These are phyloP conservation scores for Cystofilobasidium bisporidii DNA, from an alignment of 768 basidiomycete species.

Conservation along the genomic window DNA sequence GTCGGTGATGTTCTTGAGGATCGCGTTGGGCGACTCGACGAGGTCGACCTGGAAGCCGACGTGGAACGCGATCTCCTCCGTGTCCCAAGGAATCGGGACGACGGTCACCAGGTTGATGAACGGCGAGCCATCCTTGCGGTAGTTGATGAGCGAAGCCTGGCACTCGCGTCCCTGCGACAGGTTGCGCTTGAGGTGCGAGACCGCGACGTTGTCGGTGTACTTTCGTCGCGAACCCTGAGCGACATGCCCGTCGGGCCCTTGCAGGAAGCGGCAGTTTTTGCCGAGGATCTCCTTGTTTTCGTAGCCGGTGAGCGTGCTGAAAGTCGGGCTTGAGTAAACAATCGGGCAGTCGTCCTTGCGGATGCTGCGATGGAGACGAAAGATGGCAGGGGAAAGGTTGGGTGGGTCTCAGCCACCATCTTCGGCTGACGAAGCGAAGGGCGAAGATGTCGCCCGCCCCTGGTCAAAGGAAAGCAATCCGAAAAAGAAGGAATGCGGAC, in stretches of 20 bases:
- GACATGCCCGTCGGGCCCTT: conserved; percentile 53
- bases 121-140: conserved; percentile 66
- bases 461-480: too few relatives aligned
- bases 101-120: conserved; percentile 88
- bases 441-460: too few relatives aligned
- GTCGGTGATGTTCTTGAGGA: conserved; percentile 65
- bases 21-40: conserved; percentile 71
- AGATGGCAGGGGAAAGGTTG: too few relatives aligned
- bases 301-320: conserved; percentile 50
- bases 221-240: conserved; percentile 45
- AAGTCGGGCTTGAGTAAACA: conserved; percentile 80
- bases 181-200: conserved; percentile 55
- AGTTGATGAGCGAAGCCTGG: conserved; percentile 79
- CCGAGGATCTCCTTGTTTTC: conserved; percentile 60
- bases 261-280: conserved; percentile 58
- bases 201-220: conserved; percentile 56
- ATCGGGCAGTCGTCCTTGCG: conserved; percentile 73
- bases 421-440: too few relatives aligned
- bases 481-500: too few relatives aligned
- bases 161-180: conserved; percentile 72
- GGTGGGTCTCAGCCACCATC: too few relatives aligned
- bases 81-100: conserved; percentile 65
- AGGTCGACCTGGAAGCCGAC: conserved; percentile 96
- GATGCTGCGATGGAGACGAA: too few relatives aligned
- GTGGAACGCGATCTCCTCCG: conserved; percentile 67